Conservation (phyloP, 2,329 filamentous ascomycete species). For the Sclerotinia glacialis region DNA sequence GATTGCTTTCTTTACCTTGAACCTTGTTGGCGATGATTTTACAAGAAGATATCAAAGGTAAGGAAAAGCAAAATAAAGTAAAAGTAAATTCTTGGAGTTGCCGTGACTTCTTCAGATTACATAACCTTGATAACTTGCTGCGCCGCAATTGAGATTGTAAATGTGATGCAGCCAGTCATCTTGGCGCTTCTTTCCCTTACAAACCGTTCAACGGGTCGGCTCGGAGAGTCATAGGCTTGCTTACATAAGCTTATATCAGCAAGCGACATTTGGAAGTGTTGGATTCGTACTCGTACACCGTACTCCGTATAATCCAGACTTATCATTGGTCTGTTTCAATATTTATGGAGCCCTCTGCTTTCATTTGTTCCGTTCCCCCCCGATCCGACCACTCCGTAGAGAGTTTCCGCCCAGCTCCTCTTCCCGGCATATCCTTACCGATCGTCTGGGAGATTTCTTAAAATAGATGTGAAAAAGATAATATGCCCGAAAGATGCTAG, state of each 20-base stretch:
- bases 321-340: no score
- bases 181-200: neutral
- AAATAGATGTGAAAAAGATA: neutral
- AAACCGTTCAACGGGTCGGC: neutral
- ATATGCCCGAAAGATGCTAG: neutral
- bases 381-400: no score
- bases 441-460: neutral
- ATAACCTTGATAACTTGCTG: neutral
- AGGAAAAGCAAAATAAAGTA: neutral
- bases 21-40: neutral
- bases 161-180: neutral
- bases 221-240: no score
- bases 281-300: no score
- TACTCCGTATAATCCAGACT: no score
- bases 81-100: neutral
- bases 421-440: neutral
- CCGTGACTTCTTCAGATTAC: neutral
- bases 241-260: no score
- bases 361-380: neutral
- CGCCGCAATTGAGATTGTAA: neutral
- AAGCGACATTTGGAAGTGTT: neutral
- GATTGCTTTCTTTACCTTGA: neutral
- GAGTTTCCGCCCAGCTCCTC: neutral
- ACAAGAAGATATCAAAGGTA: neutral
- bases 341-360: neutral